Percentiles rank a stretch among this genome's conserved stretches.
Conservation (phyloP, 78 protist genomes). For the Pigoraptor vietnamica region DNA sequence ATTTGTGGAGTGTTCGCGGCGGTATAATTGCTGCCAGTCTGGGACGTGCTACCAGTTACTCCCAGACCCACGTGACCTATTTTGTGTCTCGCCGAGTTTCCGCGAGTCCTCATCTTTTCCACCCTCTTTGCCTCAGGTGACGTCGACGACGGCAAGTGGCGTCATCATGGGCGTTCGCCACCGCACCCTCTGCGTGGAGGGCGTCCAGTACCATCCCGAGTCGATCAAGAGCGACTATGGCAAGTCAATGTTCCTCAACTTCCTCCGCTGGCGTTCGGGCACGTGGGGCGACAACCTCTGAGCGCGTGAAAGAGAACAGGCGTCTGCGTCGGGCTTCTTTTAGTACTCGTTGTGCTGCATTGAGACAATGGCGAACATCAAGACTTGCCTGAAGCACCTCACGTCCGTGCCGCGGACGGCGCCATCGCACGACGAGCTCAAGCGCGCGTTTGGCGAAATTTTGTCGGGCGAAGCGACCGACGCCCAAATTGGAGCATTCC, state of each 20-base stretch:
- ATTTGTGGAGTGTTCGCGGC: too few species aligned
- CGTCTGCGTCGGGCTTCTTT: not conserved
- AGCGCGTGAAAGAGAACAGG: not conserved
- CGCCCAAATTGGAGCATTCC: not conserved
- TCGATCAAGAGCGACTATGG: conserved; percentile 23
- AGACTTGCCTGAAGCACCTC: not conserved
- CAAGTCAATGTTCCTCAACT: conserved; percentile 19
- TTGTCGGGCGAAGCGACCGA: not conserved
- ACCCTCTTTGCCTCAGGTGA: not conserved
- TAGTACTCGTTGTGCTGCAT: too few species aligned
- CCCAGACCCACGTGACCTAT: too few species aligned
- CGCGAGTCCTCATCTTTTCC: not conserved
- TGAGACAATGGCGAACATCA: not conserved
- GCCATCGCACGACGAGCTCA: not conserved
- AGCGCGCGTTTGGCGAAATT: not conserved
- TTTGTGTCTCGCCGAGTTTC: too few species aligned
- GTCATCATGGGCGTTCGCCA: conserved; percentile 51
- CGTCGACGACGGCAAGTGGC: not conserved
- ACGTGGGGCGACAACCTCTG: conserved; percentile 29
- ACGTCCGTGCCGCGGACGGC: not conserved
- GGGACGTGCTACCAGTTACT: too few species aligned
- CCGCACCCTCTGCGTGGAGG: conserved; percentile 15
- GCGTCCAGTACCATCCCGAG: conserved; percentile 64
- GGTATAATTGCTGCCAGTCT: too few species aligned
- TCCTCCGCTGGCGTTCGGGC: conserved; percentile 10